phyloP scores from a whole-genome alignment of 177 flowering plant genomes.

The Vitis hybrid region DNA sequence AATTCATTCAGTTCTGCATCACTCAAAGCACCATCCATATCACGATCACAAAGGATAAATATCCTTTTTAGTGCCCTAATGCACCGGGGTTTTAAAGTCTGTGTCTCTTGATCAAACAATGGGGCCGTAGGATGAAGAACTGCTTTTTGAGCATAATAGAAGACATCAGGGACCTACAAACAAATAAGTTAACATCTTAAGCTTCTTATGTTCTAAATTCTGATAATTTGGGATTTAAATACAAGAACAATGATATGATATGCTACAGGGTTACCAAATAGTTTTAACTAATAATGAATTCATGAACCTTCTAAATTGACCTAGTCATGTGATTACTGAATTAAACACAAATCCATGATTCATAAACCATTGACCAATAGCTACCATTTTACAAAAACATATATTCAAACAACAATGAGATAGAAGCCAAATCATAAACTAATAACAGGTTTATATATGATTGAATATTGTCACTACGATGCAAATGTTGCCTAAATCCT shows the following conservation, averaged over 20 bases:
- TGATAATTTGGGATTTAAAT: background rate
- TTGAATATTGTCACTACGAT: too few species aligned
- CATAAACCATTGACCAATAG: background rate
- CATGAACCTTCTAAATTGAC: background rate
- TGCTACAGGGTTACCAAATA: background rate
- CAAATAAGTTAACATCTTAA: background rate
- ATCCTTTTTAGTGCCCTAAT: conserved; percentile 11
- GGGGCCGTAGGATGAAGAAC: conserved; percentile 25
- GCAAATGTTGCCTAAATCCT: too few species aligned
- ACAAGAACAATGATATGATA: background rate
- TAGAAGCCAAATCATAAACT: too few species aligned
- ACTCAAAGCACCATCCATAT: conserved; percentile 19
- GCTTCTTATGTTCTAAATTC: background rate
- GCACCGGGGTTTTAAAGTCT: conserved; percentile 11
- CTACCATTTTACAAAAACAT: too few species aligned
- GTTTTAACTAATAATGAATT: background rate
- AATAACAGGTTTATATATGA: too few species aligned
- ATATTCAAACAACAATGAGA: too few species aligned
- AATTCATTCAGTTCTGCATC: conserved; percentile 19
- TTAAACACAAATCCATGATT: background rate
- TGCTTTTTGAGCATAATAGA: conserved; percentile 24
- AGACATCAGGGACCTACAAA: conserved; percentile 22
- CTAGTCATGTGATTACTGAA: too few species aligned
- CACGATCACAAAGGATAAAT: conserved; percentile 22
- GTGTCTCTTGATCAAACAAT: conserved; percentile 19